Base-by-base conservation (phyloP, 2,329 filamentous ascomycete species). In the Chaetomium globosum region DNA sequence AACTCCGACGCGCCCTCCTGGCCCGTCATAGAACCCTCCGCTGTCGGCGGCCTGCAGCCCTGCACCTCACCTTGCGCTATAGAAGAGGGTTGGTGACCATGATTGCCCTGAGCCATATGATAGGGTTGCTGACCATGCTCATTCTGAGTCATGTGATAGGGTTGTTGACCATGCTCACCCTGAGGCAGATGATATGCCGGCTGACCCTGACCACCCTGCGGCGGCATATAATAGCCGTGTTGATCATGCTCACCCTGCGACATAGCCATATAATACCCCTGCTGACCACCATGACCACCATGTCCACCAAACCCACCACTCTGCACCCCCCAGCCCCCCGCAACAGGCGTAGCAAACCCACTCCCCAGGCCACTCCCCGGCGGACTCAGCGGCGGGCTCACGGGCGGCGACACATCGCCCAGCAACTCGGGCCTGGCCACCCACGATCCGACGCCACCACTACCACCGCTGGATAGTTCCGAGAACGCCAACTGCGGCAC, bases 351-450 rank as follows among this genome's bases (percentile, higher is more conserved):
- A 26, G 26, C 26, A 26, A 26, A 3, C 9, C 33, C 33, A 36
- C 33, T 36, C 33, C 33, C 33, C 26, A 26, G 1, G 1, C 33
- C 33, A 36, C 33, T 36, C 33, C 33, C 33, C 33, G 33, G 33
- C 33, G 33, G 33, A 36, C 33, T 36, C 33, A 36, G 9, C 51
- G 26, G 28, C 3, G 26, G 49, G 13, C 49, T 33, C 12, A 6
- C 30, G 3, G 30, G 43, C 39, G 60, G 39, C 8, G 60, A 62
- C 21, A 54, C 60, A 51, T 64, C 57, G 1, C 56, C 56, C 13
- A 51, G 39, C 51, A 64, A 30, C 39, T 64, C 62, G 3, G 62
- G 51, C 19, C 57, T 28, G 2, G 39, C 30, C 28, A 39, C 39
- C 62, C 62, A 56, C 9, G 57, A 19, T 8, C 62, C 56, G 10